phyloP scores from a whole-genome alignment of 257 asterid genomes.

The Marsdenia floribunda region DNA sequence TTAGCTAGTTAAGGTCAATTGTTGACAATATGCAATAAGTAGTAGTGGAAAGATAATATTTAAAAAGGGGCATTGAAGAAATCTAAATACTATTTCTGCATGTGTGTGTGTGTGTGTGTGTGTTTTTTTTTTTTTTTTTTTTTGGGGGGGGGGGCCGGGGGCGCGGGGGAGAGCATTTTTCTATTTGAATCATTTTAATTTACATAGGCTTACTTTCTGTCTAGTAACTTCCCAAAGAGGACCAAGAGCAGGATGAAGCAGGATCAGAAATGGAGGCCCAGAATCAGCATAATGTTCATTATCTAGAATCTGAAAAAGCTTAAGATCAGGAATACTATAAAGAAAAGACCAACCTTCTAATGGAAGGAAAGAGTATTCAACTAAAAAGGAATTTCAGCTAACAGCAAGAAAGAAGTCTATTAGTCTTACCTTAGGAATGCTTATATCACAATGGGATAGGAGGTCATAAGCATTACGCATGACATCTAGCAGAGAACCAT shows the following conservation, averaged over 20 bases:
- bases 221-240: constrained; percentile 96
- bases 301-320: constrained; percentile 52
- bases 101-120: too few relatives aligned
- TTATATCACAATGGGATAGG: constrained; percentile 72
- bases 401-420: constrained; percentile 3
- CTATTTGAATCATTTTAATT: neutral
- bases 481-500: constrained; percentile 90
- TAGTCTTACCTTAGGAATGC: constrained; percentile 65
- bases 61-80: too few relatives aligned
- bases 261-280: constrained; percentile 90
- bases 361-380: neutral
- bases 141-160: neutral
- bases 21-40: neutral
- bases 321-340: neutral
- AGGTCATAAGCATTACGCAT: constrained; percentile 96
- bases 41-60: too few relatives aligned
- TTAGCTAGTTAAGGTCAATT: neutral
- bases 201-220: constrained; percentile 57
- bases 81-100: too few relatives aligned
- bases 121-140: too few relatives aligned
- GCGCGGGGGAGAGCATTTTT: too few relatives aligned
- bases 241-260: constrained; percentile 98
- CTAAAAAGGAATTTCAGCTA: neutral
- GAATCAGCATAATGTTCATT: constrained; percentile 69
- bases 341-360: neutral